phyloP scores from a whole-genome alignment of 2,329 filamentous ascomycete species.

The Pestalotiopsis sp. region DNA sequence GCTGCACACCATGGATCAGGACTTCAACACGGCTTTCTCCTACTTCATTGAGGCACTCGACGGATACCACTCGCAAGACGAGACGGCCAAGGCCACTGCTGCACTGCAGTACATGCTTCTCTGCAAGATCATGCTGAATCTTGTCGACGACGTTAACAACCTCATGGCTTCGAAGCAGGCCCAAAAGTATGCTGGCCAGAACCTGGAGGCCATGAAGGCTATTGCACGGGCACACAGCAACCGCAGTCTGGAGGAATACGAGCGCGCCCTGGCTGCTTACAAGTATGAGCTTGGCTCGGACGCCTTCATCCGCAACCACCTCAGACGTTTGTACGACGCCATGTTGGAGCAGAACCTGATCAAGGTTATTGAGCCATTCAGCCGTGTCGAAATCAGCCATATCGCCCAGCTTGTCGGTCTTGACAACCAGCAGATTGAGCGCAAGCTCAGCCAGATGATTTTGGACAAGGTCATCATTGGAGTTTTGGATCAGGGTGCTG shows the following conservation, averaged over 20 bases:
- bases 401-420: conserved; percentile 97
- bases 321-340: conserved; percentile 93
- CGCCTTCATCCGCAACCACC: conserved; percentile 94
- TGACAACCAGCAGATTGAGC: conserved; percentile 94
- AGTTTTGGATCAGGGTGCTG: conserved; percentile 95
- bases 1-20: conserved; percentile 96
- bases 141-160: conserved; percentile 92
- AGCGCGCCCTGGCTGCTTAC: conserved; percentile 87
- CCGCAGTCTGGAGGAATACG: conserved; percentile 95
- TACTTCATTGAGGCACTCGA: conserved; percentile 99
- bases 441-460: conserved; percentile 99
- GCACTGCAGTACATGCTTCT: conserved; percentile 99
- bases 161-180: conserved; percentile 97
- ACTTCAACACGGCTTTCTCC: conserved; percentile 98
- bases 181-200: conserved; percentile 92
- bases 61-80: conserved; percentile 93
- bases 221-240: conserved; percentile 95
- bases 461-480: conserved; percentile 98
- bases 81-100: conserved; percentile 86
- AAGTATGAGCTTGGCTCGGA: conserved; percentile 93
- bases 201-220: conserved; percentile 98
- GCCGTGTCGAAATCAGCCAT: conserved; percentile 93
- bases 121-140: conserved; percentile 99
- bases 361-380: conserved; percentile 99
- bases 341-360: conserved; percentile 99